Evolutionary conservation across 768 basidiomycete species (phyloP).

Genomic region (Goffeauzyma gilvescens): DNA sequence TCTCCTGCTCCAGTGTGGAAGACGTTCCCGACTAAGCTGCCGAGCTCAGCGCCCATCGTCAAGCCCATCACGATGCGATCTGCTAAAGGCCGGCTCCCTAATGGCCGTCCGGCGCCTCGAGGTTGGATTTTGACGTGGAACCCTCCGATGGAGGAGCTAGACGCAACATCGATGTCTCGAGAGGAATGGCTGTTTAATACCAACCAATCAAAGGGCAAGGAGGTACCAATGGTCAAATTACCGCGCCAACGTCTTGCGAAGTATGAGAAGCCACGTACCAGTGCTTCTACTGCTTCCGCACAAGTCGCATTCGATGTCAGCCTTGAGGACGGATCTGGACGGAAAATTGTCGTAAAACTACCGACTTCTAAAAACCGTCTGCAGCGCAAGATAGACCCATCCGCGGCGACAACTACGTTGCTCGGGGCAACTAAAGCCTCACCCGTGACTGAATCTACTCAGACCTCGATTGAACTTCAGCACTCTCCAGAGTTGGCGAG

Average conservation of each 20-base stretch:
- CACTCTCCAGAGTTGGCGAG: too few species aligned
- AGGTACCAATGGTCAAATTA: conserved; percentile 18
- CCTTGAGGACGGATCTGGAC: too few species aligned
- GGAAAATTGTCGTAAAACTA: conserved; percentile 9
- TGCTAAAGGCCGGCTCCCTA: too few species aligned
- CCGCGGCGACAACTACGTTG: too few species aligned
- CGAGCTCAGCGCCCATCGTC: conserved; percentile 11
- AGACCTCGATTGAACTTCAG: too few species aligned
- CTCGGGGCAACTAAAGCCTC: too few species aligned
- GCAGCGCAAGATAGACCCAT: too few species aligned
- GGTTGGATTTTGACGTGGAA: conserved; percentile 24
- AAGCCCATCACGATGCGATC: background rate
- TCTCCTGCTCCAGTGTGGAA: conserved; percentile 33
- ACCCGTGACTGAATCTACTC: too few species aligned
- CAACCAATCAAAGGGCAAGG: conserved; percentile 9
- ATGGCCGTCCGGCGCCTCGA: too few species aligned
- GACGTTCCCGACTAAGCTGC: conserved; percentile 24
- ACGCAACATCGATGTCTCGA: conserved; percentile 19
- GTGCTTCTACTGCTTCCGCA: too few species aligned
- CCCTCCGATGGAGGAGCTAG: conserved; percentile 22
- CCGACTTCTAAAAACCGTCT: too few species aligned
- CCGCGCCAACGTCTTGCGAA: conserved; percentile 1
- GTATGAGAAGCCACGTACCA: background rate
- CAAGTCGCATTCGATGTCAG: too few species aligned
- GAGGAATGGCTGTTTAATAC: conserved; percentile 27